phyloP scores from a whole-genome alignment of 352 stramenopile genomes.

The Phytopythium aichiense region DNA sequence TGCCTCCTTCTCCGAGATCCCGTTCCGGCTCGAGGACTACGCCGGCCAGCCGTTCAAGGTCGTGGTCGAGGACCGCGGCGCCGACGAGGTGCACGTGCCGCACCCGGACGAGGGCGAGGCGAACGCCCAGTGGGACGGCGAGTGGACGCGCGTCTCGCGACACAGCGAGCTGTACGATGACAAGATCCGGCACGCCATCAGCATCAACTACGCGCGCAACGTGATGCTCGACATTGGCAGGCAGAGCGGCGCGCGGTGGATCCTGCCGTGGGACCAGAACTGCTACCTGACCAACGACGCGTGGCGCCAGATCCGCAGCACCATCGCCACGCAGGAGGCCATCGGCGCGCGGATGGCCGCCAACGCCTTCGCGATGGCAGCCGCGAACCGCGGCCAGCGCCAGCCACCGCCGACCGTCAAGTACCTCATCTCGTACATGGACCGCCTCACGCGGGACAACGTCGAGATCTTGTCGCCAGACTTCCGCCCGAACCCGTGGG shows the following conservation, averaged over 20 bases:
- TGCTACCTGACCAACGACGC: slow-evolving; percentile 40
- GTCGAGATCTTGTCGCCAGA: slow-evolving; percentile 30
- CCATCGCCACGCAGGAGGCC: slow-evolving; percentile 13
- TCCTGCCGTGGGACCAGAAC: slow-evolving; percentile 53
- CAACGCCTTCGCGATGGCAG: slow-evolving; percentile 12
- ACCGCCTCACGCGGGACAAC: slow-evolving; percentile 40
- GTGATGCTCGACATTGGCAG: slow-evolving; percentile 39
- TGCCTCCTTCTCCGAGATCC: slow-evolving; percentile 36
- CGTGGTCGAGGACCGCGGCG: slow-evolving; percentile 34
- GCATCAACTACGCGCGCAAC: slow-evolving; percentile 47
- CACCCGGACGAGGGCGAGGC: slow-evolving; percentile 8
- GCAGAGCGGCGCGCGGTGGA: slow-evolving; percentile 30
- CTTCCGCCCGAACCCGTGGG: slow-evolving; percentile 35
- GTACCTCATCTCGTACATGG: slow-evolving; percentile 54
- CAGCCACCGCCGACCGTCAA: slow-evolving; percentile 21
- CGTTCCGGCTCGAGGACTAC: slow-evolving; percentile 31
- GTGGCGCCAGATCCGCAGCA: slow-evolving; percentile 36
- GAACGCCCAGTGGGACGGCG: slow-evolving; percentile 21
- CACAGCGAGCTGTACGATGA: slow-evolving; percentile 37
- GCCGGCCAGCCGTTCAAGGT: slow-evolving; percentile 33
- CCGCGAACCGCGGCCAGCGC: background rate
- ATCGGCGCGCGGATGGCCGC: slow-evolving; percentile 1
- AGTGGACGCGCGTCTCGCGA: slow-evolving; percentile 28
- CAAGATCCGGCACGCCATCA: slow-evolving; percentile 49
- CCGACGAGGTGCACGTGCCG: slow-evolving; percentile 28